A percentile compares a stretch with the other conserved stretches of the same genome.
Conservation (phyloP, 768 basidiomycete species). For the Russula ochroleuca region DNA sequence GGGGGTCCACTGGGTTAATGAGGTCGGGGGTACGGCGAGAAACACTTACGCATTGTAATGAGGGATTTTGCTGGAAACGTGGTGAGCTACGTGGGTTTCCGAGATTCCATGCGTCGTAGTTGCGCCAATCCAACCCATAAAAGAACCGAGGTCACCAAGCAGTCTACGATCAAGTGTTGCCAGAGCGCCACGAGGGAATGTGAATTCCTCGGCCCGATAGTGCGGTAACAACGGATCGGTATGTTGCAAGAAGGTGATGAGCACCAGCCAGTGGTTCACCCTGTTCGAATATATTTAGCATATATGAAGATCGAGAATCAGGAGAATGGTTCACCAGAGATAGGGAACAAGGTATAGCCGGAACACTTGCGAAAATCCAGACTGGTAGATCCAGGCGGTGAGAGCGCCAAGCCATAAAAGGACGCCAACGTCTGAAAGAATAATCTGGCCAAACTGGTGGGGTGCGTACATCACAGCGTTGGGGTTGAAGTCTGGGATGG, state of each 20-base stretch:
- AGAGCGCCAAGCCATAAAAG: slow-evolving; percentile 64
- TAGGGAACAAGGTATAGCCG: slow-evolving; percentile 84
- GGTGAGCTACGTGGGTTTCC: slow-evolving; percentile 91
- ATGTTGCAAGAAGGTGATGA: slow-evolving; percentile 98
- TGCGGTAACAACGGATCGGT: slow-evolving; percentile 94
- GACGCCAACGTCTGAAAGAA: slow-evolving; percentile 82
- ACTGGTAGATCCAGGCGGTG: slow-evolving; percentile 49
- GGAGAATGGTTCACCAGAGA: slow-evolving; percentile 51
- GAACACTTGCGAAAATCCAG: slow-evolving; percentile 69
- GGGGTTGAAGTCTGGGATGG: slow-evolving; percentile 66
- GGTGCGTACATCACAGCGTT: slow-evolving; percentile 75
- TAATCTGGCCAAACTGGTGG: slow-evolving; percentile 69
- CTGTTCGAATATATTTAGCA: slow-evolving; percentile 33
- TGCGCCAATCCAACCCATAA: slow-evolving; percentile 84
- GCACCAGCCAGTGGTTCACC: slow-evolving; percentile 92
- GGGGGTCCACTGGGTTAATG: not conserved
- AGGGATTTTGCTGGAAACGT: slow-evolving; percentile 92
- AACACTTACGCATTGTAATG: slow-evolving; percentile 76
- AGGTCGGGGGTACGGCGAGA: not conserved
- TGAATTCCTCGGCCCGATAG: slow-evolving; percentile 86
- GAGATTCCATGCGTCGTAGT: slow-evolving; percentile 88
- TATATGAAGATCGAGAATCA: no score
- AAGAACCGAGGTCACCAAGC: slow-evolving; percentile 67
- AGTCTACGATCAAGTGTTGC: slow-evolving; percentile 84
- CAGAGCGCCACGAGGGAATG: slow-evolving; percentile 90